These are phyloP conservation scores for Phytophthora sansomeana DNA, from an alignment of 352 stramenopile species.

Conservation along the genomic window DNA sequence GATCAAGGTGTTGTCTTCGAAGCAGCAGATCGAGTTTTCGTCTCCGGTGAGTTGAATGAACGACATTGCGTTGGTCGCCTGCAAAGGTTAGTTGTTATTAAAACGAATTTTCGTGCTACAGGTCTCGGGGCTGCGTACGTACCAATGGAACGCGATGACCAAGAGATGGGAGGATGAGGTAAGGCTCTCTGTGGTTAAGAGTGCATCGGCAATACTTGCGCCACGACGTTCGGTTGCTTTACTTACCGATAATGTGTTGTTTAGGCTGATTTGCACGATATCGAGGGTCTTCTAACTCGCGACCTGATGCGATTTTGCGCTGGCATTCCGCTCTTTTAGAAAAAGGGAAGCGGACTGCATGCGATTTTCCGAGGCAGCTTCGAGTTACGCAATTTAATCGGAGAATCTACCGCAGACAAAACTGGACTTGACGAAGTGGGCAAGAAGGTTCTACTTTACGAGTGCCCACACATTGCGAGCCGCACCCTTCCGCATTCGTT, in stretches of 20 bases:
- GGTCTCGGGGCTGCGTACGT: slow-evolving; percentile 77
- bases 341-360: neutral
- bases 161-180: slow-evolving; percentile 85
- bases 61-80: neutral
- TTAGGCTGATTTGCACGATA: slow-evolving; percentile 78
- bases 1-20: slow-evolving; percentile 59
- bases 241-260: slow-evolving; percentile 14
- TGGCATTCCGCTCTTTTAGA: slow-evolving; percentile 76
- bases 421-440: slow-evolving; percentile 12
- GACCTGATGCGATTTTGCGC: slow-evolving; percentile 84
- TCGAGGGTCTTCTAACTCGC: slow-evolving; percentile 81
- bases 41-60: slow-evolving; percentile 50
- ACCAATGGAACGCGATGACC: slow-evolving; percentile 79
- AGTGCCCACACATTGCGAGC: slow-evolving; percentile 33
- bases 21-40: slow-evolving; percentile 77
- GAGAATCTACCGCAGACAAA: slow-evolving; percentile 20
- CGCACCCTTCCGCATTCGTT: slow-evolving; percentile 30
- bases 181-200: slow-evolving; percentile 1
- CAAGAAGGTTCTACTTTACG: slow-evolving; percentile 40
- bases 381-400: neutral
- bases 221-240: neutral
- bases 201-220: neutral
- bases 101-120: slow-evolving; percentile 15
- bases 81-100: no score
- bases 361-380: neutral